Percentiles rank a stretch among this genome's conserved stretches.
phyloP scores from a whole-genome alignment of 768 basidiomycete genomes.

The Mrakia frigida region DNA sequence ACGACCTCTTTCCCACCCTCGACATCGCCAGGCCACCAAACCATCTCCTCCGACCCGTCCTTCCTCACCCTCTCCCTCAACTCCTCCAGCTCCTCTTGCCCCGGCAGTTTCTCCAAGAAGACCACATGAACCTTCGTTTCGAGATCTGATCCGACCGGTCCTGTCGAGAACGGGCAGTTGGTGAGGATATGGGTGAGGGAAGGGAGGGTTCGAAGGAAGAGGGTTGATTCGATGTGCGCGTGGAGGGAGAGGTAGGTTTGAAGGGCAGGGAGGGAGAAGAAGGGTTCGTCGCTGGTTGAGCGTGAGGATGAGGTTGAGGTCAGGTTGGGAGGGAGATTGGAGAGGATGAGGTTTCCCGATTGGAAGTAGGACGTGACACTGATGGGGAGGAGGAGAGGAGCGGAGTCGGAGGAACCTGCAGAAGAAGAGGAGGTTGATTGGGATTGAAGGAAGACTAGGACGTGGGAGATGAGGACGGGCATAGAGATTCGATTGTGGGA shows the following conservation, averaged over 20 bases:
- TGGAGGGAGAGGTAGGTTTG: neutral
- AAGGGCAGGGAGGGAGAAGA: neutral
- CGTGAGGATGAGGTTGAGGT: neutral
- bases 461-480: neutral
- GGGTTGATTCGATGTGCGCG: neutral
- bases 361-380: neutral
- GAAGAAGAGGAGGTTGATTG: neutral
- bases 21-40: neutral
- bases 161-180: neutral
- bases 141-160: neutral
- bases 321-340: neutral
- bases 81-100: neutral
- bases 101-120: neutral
- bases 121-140: neutral
- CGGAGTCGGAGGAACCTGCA: neutral
- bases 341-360: neutral
- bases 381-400: neutral
- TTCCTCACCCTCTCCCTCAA: neutral
- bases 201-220: neutral
- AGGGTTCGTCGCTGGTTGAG: neutral
- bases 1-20: neutral
- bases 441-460: neutral
- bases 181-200: neutral
- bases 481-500: conserved; percentile 2
- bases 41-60: neutral